Evolutionary conservation across 2,329 filamentous ascomycete genomes (phyloP).

Genomic region (Ophiostoma australiae): DNA sequence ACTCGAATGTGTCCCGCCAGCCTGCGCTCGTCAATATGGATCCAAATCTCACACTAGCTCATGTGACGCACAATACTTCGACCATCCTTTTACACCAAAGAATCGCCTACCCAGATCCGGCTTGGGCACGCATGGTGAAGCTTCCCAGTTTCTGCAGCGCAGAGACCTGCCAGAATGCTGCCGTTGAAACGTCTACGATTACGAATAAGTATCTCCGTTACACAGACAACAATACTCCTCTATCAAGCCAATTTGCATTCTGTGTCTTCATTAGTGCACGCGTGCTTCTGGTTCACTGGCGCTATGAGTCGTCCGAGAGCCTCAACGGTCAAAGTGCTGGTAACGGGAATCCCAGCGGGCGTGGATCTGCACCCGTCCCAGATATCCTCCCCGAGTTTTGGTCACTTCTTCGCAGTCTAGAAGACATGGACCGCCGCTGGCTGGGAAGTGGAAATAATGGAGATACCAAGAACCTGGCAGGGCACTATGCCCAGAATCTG

Average conservation of each 20-base stretch:
- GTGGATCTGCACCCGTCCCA: background rate
- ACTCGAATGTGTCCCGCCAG: conserved; percentile 35
- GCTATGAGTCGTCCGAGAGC: background rate
- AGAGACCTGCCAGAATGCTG: conserved; percentile 46
- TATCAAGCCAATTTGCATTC: conserved; percentile 41
- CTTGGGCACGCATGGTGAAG: conserved; percentile 33
- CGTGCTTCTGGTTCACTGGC: conserved; percentile 33
- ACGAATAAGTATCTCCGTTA: conserved; percentile 43
- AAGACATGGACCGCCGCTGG: conserved; percentile 25
- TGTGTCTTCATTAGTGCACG: conserved; percentile 45
- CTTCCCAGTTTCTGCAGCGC: conserved; percentile 44
- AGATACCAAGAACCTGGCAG: conserved; percentile 16
- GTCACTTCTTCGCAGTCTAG: conserved; percentile 24
- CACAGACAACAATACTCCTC: conserved; percentile 29
- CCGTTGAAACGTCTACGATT: conserved; percentile 44
- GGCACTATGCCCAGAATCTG: conserved; percentile 22
- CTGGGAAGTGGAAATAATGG: conserved; percentile 11
- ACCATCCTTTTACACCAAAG: conserved; percentile 47
- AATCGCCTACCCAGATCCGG: conserved; percentile 41
- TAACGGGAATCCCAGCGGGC: background rate
- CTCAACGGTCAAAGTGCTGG: background rate
- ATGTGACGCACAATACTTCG: conserved; percentile 47
- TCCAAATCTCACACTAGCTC: conserved; percentile 46
- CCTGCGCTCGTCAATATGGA: conserved; percentile 38
- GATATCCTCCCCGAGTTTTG: conserved; percentile 28